These are phyloP conservation scores for Secale cereale DNA, from an alignment of 176 grass and related monocot species.

Conservation along the genomic window DNA sequence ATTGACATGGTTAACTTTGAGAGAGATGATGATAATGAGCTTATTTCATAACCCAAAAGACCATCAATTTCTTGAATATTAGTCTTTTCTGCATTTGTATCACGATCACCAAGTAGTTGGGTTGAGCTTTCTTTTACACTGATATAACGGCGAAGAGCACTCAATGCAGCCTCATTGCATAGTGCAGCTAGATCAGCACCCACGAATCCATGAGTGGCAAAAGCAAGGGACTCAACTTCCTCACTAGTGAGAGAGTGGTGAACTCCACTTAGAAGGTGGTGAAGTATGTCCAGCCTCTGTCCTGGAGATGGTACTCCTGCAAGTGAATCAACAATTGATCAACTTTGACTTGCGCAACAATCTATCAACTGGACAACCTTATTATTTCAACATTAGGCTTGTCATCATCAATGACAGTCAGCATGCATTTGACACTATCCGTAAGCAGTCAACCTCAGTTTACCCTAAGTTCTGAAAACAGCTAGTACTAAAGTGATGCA, in stretches of 20 bases:
- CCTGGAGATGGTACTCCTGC: slow-evolving; percentile 80
- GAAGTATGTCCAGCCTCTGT: slow-evolving; percentile 87
- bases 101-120: slow-evolving; percentile 8
- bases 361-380: slow-evolving; percentile 15
- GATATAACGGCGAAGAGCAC: slow-evolving; percentile 63
- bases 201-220: slow-evolving; percentile 78
- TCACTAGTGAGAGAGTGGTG: slow-evolving; percentile 48
- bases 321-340: slow-evolving; percentile 8
- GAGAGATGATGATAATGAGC: slow-evolving; percentile 51
- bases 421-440: not conserved
- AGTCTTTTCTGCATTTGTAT: not conserved
- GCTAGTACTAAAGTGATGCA: not conserved
- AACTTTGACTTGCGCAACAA: not conserved
- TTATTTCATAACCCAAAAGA: slow-evolving; percentile 30
- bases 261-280: slow-evolving; percentile 48
- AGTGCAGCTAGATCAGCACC: slow-evolving; percentile 96
- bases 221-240: slow-evolving; percentile 57
- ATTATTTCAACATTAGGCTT: not conserved
- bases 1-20: slow-evolving; percentile 54
- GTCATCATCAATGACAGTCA: not conserved
- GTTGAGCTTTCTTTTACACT: slow-evolving; percentile 34
- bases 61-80: slow-evolving; percentile 17
- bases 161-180: slow-evolving; percentile 78
- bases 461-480: not conserved
- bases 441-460: slow-evolving; percentile 6